phyloP scores from a whole-genome alignment of 2,329 filamentous ascomycete genomes.

The Aspergillus sergii region DNA sequence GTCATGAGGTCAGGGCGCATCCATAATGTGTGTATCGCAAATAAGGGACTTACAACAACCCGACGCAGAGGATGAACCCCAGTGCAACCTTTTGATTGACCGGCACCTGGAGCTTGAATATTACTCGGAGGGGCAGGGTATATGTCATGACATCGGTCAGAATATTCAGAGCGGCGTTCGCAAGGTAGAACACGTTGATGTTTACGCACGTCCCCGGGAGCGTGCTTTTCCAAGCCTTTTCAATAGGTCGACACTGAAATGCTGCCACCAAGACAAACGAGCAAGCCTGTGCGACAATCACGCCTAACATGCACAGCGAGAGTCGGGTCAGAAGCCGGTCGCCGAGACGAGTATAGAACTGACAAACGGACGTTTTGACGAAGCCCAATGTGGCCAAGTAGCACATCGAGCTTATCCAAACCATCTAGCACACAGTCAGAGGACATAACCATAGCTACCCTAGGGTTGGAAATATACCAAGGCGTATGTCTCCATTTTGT shows the following conservation, averaged over 20 bases:
- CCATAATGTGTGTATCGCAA: too few species aligned
- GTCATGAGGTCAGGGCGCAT: neutral
- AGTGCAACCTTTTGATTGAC: constrained; percentile 51
- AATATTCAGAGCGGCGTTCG: constrained; percentile 62
- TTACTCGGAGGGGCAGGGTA: constrained; percentile 53
- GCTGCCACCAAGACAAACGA: constrained; percentile 47
- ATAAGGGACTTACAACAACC: constrained; percentile 44
- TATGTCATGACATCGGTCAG: constrained; percentile 61
- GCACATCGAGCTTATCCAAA: constrained; percentile 54
- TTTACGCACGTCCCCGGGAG: constrained; percentile 47
- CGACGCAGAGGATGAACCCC: constrained; percentile 53
- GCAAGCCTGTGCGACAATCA: constrained; percentile 45
- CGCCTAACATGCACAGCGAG: constrained; percentile 42
- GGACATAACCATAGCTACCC: too few species aligned
- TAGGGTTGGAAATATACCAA: constrained; percentile 3
- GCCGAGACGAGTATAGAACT: constrained; percentile 49
- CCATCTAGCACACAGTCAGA: constrained; percentile 28
- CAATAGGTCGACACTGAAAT: constrained; percentile 49
- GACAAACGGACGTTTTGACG: constrained; percentile 52
- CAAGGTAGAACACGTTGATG: constrained; percentile 55
- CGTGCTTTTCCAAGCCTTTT: constrained; percentile 42
- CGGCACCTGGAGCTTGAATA: constrained; percentile 51
- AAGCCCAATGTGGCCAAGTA: constrained; percentile 52
- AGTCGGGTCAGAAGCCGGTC: constrained; percentile 40
- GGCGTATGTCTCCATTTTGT: constrained; percentile 16